Conservation (phyloP, 805 yeast genomes). For the Ogataea zsoltii region DNA sequence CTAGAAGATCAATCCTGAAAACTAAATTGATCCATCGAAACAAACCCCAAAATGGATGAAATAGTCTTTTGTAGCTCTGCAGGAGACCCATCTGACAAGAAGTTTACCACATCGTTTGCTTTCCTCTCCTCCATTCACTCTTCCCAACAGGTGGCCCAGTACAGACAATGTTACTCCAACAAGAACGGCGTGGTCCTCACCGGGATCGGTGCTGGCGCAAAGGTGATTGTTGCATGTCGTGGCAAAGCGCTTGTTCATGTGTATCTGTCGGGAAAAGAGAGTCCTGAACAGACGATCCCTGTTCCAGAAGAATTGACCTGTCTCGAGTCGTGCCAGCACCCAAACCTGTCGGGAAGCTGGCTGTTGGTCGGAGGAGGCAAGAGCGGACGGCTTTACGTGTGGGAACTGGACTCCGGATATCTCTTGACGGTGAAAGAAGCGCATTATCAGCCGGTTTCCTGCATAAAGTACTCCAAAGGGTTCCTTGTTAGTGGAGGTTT, state of each 20-base stretch:
- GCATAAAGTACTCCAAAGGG: slow-evolving; percentile 61
- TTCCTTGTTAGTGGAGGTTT: slow-evolving; percentile 73
- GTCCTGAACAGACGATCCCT: slow-evolving; percentile 77
- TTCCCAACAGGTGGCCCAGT: slow-evolving; percentile 49
- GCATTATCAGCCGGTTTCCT: slow-evolving; percentile 77
- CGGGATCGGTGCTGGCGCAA: slow-evolving; percentile 48
- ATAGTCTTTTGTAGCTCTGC: slow-evolving; percentile 46
- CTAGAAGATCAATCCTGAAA: background rate
- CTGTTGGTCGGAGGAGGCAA: slow-evolving; percentile 71
- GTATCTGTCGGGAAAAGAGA: slow-evolving; percentile 67
- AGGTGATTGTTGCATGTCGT: slow-evolving; percentile 63
- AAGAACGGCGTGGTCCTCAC: slow-evolving; percentile 48
- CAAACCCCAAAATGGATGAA: slow-evolving; percentile 45
- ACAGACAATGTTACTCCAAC: slow-evolving; percentile 52
- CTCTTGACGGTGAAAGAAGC: slow-evolving; percentile 72
- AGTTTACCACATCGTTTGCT: slow-evolving; percentile 34
- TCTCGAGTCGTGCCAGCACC: slow-evolving; percentile 45
- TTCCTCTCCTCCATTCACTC: slow-evolving; percentile 46
- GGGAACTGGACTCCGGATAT: slow-evolving; percentile 83
- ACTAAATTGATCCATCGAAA: background rate
- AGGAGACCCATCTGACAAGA: slow-evolving; percentile 45
- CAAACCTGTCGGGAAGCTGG: slow-evolving; percentile 38
- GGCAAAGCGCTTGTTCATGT: slow-evolving; percentile 74
- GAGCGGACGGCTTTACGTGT: slow-evolving; percentile 76
- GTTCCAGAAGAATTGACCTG: slow-evolving; percentile 77